A percentile compares a stretch with the other conserved stretches of the same genome.
phyloP scores from a whole-genome alignment of 371 early-diverging fungal genomes.

The Dichotomocladium elegans region DNA sequence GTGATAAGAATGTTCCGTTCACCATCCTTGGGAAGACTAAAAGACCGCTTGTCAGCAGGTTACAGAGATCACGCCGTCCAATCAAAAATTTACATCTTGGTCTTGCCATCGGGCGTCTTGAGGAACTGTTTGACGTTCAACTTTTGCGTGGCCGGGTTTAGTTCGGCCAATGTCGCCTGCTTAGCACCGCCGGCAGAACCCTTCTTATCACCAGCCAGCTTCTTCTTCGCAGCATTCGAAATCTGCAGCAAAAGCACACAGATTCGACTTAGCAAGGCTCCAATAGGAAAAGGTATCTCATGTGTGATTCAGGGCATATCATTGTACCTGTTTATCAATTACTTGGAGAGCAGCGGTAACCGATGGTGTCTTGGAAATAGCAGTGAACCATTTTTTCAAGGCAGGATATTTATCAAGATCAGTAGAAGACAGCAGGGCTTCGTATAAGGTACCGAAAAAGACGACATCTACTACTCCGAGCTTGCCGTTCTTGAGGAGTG shows the following conservation, averaged over 20 bases:
- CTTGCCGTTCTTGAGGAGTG: slow-evolving; percentile 17
- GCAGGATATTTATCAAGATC: slow-evolving; percentile 28
- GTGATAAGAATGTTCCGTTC: slow-evolving; percentile 94
- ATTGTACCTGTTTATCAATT: slow-evolving; percentile 31
- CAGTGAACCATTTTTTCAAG: slow-evolving; percentile 27
- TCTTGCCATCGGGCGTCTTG: not conserved
- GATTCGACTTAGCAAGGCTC: no score
- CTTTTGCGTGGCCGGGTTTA: slow-evolving; percentile 37
- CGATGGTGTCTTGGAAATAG: slow-evolving; percentile 22
- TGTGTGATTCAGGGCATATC: not conserved
- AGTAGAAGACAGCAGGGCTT: slow-evolving; percentile 21
- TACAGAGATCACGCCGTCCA: not conserved
- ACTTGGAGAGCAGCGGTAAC: slow-evolving; percentile 24
- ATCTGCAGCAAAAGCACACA: slow-evolving; percentile 11
- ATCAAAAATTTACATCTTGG: slow-evolving; percentile 7
- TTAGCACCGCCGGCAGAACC: slow-evolving; percentile 20
- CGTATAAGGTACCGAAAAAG: slow-evolving; percentile 33
- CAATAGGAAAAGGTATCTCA: not conserved
- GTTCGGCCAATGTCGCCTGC: slow-evolving; percentile 16
- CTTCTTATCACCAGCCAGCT: slow-evolving; percentile 16
- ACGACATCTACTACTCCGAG: slow-evolving; percentile 28
- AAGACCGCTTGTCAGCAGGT: not conserved
- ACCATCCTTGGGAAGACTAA: slow-evolving; percentile 62
- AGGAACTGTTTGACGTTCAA: slow-evolving; percentile 18
- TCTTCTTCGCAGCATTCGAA: slow-evolving; percentile 34